Evolutionary conservation across 257 asterid genomes (phyloP), one percentile per base, ranked within the genome.

Genomic region (Mitragyna speciosa): DNA sequence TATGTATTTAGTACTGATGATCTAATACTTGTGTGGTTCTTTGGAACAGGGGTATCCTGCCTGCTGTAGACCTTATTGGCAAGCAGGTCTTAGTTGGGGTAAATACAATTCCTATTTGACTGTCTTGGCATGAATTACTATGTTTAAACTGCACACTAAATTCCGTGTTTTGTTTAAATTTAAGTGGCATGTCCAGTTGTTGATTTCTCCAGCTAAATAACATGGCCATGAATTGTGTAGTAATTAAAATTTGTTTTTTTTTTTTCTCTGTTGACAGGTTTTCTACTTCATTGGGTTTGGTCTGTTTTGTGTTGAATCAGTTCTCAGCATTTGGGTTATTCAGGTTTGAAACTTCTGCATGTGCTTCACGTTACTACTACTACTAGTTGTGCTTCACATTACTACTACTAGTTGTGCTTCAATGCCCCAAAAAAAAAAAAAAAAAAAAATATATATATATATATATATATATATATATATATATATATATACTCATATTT

Each of bases 241-340:
- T 36, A 16, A 64, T 41, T 52, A 31, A 79, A 51, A 64, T 77
- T 33, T 43, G 0, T 43, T 30, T 16, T 82, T 59, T 67, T n/a
- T 36, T 36, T 36, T 36, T 4, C 41, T 78, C 61, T 78, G 81
- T 81, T 36, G 54, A 72, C 87, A 96, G 99, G 56, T 94, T 76
- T 96, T 96, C 91, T 96, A 96, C 87, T 96, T 96, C 88, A 88
- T 96, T 68, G 99, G 99, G 31, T 96, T 96, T 41, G 98, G 97
- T 64, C 87, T 96, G 12, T 96, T 96, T 90, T 90, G 97, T 85
- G 86, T 94, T 3, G 99, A 96, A 84, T 86, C 99, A 26, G 88
- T 92, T 56, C 88, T 96, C 80, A 96, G 97, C 90, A 61, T 96
- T 73, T 96, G 99, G 98, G 99, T 96, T 84, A 90, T 96, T 82